Base-by-base conservation (phyloP, 2,329 filamentous ascomycete species). In the Acephala macrosclerotiorum region DNA sequence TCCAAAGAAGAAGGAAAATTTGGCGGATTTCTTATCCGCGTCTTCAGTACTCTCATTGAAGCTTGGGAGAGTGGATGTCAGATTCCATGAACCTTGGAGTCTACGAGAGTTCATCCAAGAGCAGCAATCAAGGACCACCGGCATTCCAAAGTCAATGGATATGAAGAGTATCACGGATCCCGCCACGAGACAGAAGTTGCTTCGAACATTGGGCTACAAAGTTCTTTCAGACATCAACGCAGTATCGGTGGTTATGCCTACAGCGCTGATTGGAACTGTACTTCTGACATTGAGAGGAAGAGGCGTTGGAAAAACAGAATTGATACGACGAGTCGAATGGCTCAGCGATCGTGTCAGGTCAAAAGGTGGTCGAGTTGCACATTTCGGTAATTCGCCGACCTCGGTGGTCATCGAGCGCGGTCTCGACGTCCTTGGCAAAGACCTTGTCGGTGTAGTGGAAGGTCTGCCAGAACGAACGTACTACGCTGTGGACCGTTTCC, bases 201-300 rank as follows among this genome's bases (percentile, higher is more conserved):
- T 99, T 14, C 87, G 94, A 40, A 96, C 93, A 0, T 83, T 99
- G 63, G 96, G 96, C 0, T 99, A 97, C 80, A 92, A 92, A 72
- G 94, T 98, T 0, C 83, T 99, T 1, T 91, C 92, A 0, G 93
- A 99, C 74, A 99, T 99, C 80, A 99, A 99, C 76, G 88, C 91
- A 38, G 95, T 97, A 1, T 97, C 94, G 0, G 96, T 99, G 0
- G 93, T 99, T 57, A 99, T 99, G 96, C 96, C 96, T 0, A 98
- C 96, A 0, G 95, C 96, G 0, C 84, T 99, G 51, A 96, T 99
- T 29, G 96, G 96, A 6, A 99, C 96, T 0, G 92, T 98, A 0
- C 83, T 99, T 0, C 83, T 99, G 16, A 99, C 96, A 0, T 85
- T 99, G 3, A 88, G 96, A 74, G 96, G 96, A 0, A 90, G 96